Conservation (phyloP, 805 yeast species). For the Isabelozyma pseudorhagii region DNA sequence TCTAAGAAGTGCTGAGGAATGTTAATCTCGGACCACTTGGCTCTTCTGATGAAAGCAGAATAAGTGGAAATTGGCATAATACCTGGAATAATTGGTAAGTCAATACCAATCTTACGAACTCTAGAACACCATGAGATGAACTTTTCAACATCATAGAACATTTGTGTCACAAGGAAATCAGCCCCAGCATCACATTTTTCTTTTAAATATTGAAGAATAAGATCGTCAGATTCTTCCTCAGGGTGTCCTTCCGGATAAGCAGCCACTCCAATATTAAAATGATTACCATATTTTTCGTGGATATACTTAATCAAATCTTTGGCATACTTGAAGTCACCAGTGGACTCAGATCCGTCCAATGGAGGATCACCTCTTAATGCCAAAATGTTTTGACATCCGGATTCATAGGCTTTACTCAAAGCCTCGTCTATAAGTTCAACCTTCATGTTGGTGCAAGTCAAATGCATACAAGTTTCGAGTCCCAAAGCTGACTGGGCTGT, state of each 20-base stretch:
- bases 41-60: slow-evolving; percentile 88
- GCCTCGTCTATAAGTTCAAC: slow-evolving; percentile 79
- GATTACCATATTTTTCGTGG: slow-evolving; percentile 72
- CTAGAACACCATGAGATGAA: slow-evolving; percentile 79
- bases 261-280: slow-evolving; percentile 94
- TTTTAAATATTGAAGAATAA: slow-evolving; percentile 59
- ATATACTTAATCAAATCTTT: slow-evolving; percentile 81
- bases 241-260: slow-evolving; percentile 98
- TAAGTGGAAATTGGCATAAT: slow-evolving; percentile 98
- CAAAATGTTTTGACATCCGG: slow-evolving; percentile 93
- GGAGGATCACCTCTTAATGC: slow-evolving; percentile 98
- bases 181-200: slow-evolving; percentile 95
- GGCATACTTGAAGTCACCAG: slow-evolving; percentile 86
- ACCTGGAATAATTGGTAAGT: slow-evolving; percentile 91
- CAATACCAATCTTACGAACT: slow-evolving; percentile 69
- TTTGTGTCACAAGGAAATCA: slow-evolving; percentile 88
- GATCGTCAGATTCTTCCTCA: slow-evolving; percentile 61
- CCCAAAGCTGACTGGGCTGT: slow-evolving; percentile 89
- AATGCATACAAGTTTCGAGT: slow-evolving; percentile 94
- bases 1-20: slow-evolving; percentile 74
- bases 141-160: slow-evolving; percentile 91
- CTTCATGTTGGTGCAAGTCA: slow-evolving; percentile 96
- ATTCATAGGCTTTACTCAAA: slow-evolving; percentile 73
- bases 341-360: slow-evolving; percentile 63
- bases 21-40: slow-evolving; percentile 85